phyloP scores from a whole-genome alignment of 129 eudicot genomes.

The Chrysanthemum seticuspe region DNA sequence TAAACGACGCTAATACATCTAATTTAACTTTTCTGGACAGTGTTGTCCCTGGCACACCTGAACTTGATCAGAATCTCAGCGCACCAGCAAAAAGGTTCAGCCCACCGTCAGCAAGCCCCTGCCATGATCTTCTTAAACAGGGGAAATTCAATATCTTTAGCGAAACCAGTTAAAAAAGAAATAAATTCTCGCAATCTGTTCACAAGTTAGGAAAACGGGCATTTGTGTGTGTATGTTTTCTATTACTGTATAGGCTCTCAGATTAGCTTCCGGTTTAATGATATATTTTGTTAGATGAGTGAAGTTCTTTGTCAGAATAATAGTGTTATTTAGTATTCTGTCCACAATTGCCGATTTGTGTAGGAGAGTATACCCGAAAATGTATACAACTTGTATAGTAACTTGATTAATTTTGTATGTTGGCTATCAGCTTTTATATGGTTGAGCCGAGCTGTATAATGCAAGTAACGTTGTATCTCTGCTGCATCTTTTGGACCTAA shows the following conservation, averaged over 20 bases:
- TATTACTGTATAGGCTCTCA: slow-evolving; percentile 12
- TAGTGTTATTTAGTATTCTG: neutral
- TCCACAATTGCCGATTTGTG: slow-evolving; percentile 1
- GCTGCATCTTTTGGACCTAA: neutral
- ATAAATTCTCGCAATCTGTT: neutral
- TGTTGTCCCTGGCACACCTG: slow-evolving; percentile 29
- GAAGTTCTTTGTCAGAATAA: neutral
- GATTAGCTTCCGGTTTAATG: neutral
- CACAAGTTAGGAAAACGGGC: neutral
- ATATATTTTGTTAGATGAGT: neutral
- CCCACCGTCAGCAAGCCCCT: slow-evolving; percentile 25
- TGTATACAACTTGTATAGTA: neutral
- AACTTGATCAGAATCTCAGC: slow-evolving; percentile 26
- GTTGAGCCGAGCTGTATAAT: neutral
- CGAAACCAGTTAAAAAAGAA: slow-evolving; percentile 8
- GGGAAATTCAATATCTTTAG: neutral
- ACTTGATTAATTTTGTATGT: neutral
- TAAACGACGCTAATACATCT: slow-evolving; percentile 11
- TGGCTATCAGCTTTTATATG: neutral
- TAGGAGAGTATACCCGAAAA: neutral
- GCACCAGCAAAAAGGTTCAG: slow-evolving; percentile 28
- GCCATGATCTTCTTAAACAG: slow-evolving; percentile 4
- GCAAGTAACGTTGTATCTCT: neutral
- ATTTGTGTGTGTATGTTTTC: slow-evolving; percentile 6
- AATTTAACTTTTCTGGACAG: slow-evolving; percentile 3